Percentiles rank a stretch among this genome's conserved stretches.
Conservation (phyloP, 106 monocot genomes). For the Cymbidium sinense region DNA sequence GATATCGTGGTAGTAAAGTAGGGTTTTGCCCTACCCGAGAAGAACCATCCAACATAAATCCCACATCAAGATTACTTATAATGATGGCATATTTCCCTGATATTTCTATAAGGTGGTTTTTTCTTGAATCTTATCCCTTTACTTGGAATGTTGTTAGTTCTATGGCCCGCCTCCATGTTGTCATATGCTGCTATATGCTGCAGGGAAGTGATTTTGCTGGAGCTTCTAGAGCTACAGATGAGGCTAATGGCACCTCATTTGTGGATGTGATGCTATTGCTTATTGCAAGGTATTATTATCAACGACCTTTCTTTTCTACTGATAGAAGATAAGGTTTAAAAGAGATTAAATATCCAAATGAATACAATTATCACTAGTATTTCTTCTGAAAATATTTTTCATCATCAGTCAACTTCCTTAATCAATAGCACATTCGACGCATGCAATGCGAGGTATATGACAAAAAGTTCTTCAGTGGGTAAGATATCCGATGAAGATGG, state of each 20-base stretch:
- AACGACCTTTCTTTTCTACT: too few species aligned
- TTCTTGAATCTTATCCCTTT: neutral
- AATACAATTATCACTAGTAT: too few species aligned
- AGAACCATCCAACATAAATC: conserved; percentile 39
- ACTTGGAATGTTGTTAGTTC: neutral
- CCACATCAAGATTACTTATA: conserved; percentile 36
- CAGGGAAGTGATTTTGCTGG: conserved; percentile 64
- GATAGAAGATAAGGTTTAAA: too few species aligned
- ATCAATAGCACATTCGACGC: conserved; percentile 35
- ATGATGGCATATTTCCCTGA: conserved; percentile 47
- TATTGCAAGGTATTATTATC: neutral
- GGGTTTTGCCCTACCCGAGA: conserved; percentile 38
- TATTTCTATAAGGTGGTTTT: conserved; percentile 56
- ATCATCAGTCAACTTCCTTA: neutral
- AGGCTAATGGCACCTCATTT: neutral
- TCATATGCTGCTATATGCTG: neutral
- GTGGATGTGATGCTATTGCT: neutral
- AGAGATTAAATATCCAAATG: too few species aligned
- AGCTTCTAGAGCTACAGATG: neutral
- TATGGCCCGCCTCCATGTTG: too few species aligned
- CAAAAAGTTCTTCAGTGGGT: neutral
- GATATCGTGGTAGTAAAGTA: conserved; percentile 25
- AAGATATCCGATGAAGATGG: neutral
- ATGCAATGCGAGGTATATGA: conserved; percentile 8
- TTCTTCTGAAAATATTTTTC: too few species aligned